A percentile compares a stretch with the other conserved stretches of the same genome.
phyloP scores from a whole-genome alignment of 1,139 yeast species.

The Dujonia santamariae region DNA sequence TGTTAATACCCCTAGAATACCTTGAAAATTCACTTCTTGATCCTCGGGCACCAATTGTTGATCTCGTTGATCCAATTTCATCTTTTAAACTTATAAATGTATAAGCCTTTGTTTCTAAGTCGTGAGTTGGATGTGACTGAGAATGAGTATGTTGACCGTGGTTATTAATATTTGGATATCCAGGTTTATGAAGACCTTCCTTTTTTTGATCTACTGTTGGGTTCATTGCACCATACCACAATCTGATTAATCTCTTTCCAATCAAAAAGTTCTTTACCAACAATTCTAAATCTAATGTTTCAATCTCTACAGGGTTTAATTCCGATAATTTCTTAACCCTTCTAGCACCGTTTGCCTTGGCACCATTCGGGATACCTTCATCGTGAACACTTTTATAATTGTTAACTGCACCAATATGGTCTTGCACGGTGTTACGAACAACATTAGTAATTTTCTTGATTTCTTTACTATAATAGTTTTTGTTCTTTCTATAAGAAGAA shows the following conservation, averaged over 20 bases:
- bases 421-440: slow-evolving; percentile 75
- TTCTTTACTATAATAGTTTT: slow-evolving; percentile 41
- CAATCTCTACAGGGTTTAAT: slow-evolving; percentile 39
- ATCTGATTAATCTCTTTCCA: slow-evolving; percentile 34
- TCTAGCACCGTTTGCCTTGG: slow-evolving; percentile 25
- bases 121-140: background rate
- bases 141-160: slow-evolving; percentile 8
- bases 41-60: slow-evolving; percentile 10
- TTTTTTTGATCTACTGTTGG: slow-evolving; percentile 6
- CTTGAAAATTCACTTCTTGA: slow-evolving; percentile 22
- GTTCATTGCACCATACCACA: slow-evolving; percentile 30
- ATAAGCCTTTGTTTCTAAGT: slow-evolving; percentile 14
- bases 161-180: slow-evolving; percentile 1
- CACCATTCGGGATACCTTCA: too few relatives aligned
- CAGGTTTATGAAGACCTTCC: slow-evolving; percentile 1
- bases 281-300: slow-evolving; percentile 39
- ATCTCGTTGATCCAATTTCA: slow-evolving; percentile 26
- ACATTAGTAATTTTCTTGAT: slow-evolving; percentile 62
- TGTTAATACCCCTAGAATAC: slow-evolving; percentile 34
- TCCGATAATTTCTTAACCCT: slow-evolving; percentile 38
- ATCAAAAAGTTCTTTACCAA: slow-evolving; percentile 29
- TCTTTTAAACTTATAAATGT: slow-evolving; percentile 37
- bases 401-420: slow-evolving; percentile 37
- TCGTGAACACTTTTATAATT: slow-evolving; percentile 13
- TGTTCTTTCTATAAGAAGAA: slow-evolving; percentile 22